A percentile compares a stretch with the other conserved stretches of the same genome.
Evolutionary conservation across 305 asterid species (phyloP).

Genomic region (Euphrasia arctica): DNA sequence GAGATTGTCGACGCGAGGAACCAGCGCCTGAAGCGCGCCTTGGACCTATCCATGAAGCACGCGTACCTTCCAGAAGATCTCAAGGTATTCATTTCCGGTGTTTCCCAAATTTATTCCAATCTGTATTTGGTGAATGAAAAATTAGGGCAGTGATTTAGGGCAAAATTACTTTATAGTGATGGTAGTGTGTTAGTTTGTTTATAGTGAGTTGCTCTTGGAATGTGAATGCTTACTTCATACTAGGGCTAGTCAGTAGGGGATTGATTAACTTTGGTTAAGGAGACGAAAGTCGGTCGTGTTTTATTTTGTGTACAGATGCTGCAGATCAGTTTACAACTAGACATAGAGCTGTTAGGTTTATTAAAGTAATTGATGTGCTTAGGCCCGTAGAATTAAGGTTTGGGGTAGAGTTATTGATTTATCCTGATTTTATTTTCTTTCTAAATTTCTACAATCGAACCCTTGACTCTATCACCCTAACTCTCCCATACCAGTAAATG

Average conservation of each 20-base stretch:
- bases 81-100: constrained; percentile 41
- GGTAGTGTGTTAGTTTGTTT: neutral
- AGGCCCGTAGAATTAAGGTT: no score
- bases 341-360: no score
- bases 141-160: constrained; percentile 17
- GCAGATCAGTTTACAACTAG: no score
- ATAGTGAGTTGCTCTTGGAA: constrained; percentile 2
- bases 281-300: neutral
- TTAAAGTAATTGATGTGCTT: no score
- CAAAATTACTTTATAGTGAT: neutral
- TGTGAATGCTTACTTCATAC: neutral
- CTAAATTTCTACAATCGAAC: no score
- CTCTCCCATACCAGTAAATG: neutral
- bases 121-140: neutral
- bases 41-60: constrained; percentile 92
- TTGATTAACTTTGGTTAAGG: neutral
- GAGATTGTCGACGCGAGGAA: constrained; percentile 83
- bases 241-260: neutral
- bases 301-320: neutral
- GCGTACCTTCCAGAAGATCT: constrained; percentile 63
- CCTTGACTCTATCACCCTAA: neutral
- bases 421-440: no score
- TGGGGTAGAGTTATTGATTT: no score
- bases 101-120: constrained; percentile 9
- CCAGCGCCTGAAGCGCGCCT: constrained; percentile 74